Evolutionary conservation across 2,329 filamentous ascomycete species (phyloP), one percentile per base, ranked within the genome.

Genomic region (Phialophora macrospora): DNA sequence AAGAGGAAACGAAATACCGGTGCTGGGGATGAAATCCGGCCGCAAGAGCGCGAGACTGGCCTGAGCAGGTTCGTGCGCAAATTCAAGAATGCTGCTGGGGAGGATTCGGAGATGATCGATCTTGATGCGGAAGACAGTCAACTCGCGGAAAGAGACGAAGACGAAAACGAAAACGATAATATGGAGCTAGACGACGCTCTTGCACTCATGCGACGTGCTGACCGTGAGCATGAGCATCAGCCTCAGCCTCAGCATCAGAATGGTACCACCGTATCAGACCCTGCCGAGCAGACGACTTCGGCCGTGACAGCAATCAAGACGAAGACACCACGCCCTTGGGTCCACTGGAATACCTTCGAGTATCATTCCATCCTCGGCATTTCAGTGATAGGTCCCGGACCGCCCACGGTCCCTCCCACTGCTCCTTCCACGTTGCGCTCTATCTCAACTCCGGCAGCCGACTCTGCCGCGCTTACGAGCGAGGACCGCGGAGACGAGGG

Each of bases 281-380:
- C 41, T 41, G 17, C 5, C 28, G 73, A 73, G 8, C 72, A 76
- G 34, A 73, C 73, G 34, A 55, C 28, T 73, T 74, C 58, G 2
- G 3, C 17, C 72, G 75, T 52, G 69, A 71, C 34, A 62, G 67
- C 17, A 67, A 65, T 22, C 69, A 70, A 28, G 60, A 67, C 14
- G 34, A 34, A 41, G 20, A 12, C n/a, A 14, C 55, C 20, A 32
- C 55, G 32, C 75, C 71, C 44, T 51, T 64, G 34, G 71, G 72
- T 75, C 24, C 77, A 78, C 80, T 98, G 93, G 92, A 87, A 89
- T 75, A 96, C 93, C 4, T 93, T 90, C 83, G 96, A 96, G 78
- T 99, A 98, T 79, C 86, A 93, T 65, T 91, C 93, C n/a, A 93
- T 99, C 72, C 82, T 99, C 67, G 95, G 93, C 4, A 84, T 90